Base-by-base conservation (phyloP, 2,329 filamentous ascomycete genomes). In the Ustulina deusta region DNA sequence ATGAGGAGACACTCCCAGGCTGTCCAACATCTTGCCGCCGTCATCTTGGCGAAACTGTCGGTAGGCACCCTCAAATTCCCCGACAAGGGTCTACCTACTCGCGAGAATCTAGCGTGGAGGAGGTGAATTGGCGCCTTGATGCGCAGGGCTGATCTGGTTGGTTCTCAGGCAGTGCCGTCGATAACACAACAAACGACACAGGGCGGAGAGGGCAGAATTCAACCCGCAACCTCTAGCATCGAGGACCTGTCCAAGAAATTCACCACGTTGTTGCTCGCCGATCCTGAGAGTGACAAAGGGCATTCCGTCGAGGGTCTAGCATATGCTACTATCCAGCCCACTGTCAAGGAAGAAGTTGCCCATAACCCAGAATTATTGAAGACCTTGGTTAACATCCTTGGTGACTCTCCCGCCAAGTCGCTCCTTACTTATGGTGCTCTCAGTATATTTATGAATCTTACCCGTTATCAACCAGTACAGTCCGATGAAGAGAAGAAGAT, bases 401-500 rank as follows among this genome's bases (percentile, higher is more conserved):
- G 82, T 27, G 82, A 86, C 15, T 84, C 89, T 7, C 83, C 84
- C 25, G 84, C 88, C 11, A 89, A 90, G 70, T 91, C 91, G 1
- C 90, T 92, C 13, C 83, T 92, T 27, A 90, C 94, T 0, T 97
- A 97, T 76, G 95, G 95, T 55, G 92, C 90, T 20, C 84, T 99
- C 46, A 97, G 92, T 76, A 91, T 97, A 62, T 87, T 98, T 71
- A 84, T 89, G 62, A 97, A 98, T 76, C 83, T 99, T 59, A 97
- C 93, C 15, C 85, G 87, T 34, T 98, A 97, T 77, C 86, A 88
- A 46, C 94, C 94, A 6, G 83, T 84, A 7, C 84, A 94, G 46
- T 91, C 93, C 0, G 95, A 97, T 70, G 96, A 99, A 79, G 91
- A 97, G 75, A 96, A 95, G 82, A 93, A 93, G 76, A 93, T 99